Evolutionary conservation across 306 rosid species (phyloP).

Genomic region (Crotalaria pallida): DNA sequence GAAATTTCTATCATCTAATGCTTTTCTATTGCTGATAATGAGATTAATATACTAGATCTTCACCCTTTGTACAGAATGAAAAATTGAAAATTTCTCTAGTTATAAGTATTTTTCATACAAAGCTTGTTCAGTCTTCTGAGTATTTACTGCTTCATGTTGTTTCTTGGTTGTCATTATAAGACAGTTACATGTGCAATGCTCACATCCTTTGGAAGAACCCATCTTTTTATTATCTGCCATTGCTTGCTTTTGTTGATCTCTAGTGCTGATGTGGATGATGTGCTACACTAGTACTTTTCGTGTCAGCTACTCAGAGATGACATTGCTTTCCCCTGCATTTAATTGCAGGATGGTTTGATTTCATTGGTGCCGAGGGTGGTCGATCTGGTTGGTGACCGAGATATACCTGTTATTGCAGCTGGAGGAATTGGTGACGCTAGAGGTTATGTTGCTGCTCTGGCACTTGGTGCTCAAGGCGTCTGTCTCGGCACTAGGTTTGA

Average conservation of each 20-base stretch:
- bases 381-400: constrained; percentile 60
- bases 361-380: constrained; percentile 73
- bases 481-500: constrained; percentile 78
- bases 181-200: neutral
- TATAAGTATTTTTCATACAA: neutral
- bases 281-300: neutral
- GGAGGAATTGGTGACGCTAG: constrained; percentile 76
- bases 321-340: neutral
- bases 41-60: neutral
- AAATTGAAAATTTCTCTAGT: neutral
- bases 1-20: neutral
- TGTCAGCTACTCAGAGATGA: neutral
- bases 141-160: neutral
- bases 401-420: constrained; percentile 76
- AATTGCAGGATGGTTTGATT: constrained; percentile 59
- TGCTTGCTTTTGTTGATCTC: neutral
- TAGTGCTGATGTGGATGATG: neutral
- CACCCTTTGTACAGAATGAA: neutral
- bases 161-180: neutral
- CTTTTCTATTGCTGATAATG: neutral
- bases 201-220: neutral
- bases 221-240: neutral
- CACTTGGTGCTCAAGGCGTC: constrained; percentile 81
- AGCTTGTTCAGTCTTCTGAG: neutral
- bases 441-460: constrained; percentile 87